Base-by-base conservation (phyloP, 305 asterid species). In the Fraxinus angustifolia region DNA sequence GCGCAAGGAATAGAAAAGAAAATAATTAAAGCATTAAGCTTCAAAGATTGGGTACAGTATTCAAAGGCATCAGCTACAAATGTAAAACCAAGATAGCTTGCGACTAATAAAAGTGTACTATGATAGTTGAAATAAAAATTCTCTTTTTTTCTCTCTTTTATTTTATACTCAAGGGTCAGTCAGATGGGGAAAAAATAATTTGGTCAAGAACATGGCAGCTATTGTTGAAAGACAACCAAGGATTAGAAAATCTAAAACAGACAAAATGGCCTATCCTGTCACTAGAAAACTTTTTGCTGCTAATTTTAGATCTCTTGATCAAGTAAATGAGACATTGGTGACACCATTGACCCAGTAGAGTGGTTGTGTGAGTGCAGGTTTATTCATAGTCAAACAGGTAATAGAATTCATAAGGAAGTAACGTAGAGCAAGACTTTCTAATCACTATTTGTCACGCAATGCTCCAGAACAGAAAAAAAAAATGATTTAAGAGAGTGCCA, bases 341-440 rank as follows among this genome's bases (percentile, higher is more conserved):
- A 34, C 42, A 72, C 38, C 78, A 42, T 48, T 79, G 50, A 76
- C 35, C 23, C 74, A 80, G 67, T 77, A 78, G 53, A 78, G 53
- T 53, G 36, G 31, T 36, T 36, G 65, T 60, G 67, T 33, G 75
- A 56, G 81, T 31, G 65, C 14, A 70, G 78, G 65, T 65, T 58
- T 12, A 79, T 78, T 65, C 36, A 72, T 67, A 33, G 67, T 70
- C 72, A 74, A 70, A 42, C 73, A 21, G 23, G 28, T 23, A 79
- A 83, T 56, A 68, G 7, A 34, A 70, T 71, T n/a, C 17, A 16
- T 56, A 74, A 12, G 17, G 5, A 78, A 87, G 67, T 60, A 53
- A 84, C 77, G 80, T 10, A 70, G 33, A 34, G 19, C 40, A 76
- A 19, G 21, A 68, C 74, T 28, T 11, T 30, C 38, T 28, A 12